Conservation (phyloP, 768 basidiomycete species). For the Calocybe cyanea region DNA sequence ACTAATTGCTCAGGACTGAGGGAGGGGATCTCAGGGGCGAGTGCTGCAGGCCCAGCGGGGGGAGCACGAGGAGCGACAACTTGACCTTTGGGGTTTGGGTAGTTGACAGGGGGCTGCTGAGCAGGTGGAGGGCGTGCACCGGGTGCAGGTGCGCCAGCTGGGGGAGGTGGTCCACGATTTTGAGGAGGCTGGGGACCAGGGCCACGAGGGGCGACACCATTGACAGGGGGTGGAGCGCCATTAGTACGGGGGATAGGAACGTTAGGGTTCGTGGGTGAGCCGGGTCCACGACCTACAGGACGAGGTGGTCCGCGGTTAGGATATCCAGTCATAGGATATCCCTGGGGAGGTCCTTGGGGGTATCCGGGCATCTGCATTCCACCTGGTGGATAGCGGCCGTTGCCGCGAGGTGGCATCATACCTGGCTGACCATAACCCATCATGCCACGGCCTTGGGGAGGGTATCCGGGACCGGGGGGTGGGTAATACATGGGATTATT, state of each 20-base stretch:
- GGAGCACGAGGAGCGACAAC: constrained; percentile 42
- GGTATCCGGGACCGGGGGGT: constrained; percentile 76
- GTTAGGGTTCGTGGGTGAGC: constrained; percentile 63
- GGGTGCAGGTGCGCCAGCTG: neutral
- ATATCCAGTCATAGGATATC: constrained; percentile 68
- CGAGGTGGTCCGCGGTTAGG: constrained; percentile 52
- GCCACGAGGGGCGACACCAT: constrained; percentile 52
- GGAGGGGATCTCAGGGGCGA: constrained; percentile 35
- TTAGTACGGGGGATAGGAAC: constrained; percentile 64
- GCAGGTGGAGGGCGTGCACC: constrained; percentile 8
- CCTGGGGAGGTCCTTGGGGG: constrained; percentile 55
- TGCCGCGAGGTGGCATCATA: constrained; percentile 85
- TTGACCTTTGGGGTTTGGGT: constrained; percentile 23
- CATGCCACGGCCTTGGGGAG: constrained; percentile 74
- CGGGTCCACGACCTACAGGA: constrained; percentile 55
- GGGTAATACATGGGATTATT: constrained; percentile 86
- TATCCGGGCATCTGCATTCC: constrained; percentile 67
- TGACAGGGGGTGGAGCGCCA: constrained; percentile 38
- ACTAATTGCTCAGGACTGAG: constrained; percentile 50
- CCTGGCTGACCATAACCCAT: constrained; percentile 82
- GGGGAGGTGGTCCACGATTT: constrained; percentile 4
- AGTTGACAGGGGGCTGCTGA: constrained; percentile 15
- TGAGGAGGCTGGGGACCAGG: constrained; percentile 18
- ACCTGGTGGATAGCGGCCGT: constrained; percentile 17
- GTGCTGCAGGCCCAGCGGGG: constrained; percentile 37